Conservation (phyloP, 495 filamentous ascomycete species). For the Parachaetomium inaequale region DNA sequence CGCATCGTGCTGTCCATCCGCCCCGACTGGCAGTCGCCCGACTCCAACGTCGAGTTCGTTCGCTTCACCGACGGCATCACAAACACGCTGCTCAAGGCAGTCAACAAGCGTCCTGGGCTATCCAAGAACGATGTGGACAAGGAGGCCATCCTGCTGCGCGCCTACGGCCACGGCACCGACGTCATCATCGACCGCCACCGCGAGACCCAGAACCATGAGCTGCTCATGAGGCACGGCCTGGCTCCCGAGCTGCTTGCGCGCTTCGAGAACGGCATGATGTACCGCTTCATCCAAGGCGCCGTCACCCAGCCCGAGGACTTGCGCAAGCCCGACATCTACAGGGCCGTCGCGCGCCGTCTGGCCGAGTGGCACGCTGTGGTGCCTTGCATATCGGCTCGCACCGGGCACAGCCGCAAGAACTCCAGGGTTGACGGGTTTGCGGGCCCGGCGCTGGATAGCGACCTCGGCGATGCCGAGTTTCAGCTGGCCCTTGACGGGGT, state of each 20-base stretch:
- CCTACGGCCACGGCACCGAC: constrained; percentile 92
- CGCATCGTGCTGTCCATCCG: constrained; percentile 73
- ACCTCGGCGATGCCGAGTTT: constrained; percentile 32
- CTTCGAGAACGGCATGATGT: constrained; percentile 94
- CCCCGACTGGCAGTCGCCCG: constrained; percentile 74
- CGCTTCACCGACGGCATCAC: constrained; percentile 97
- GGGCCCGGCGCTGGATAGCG: constrained; percentile 14
- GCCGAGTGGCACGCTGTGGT: constrained; percentile 92
- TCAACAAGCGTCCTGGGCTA: constrained; percentile 74
- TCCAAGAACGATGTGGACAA: constrained; percentile 75
- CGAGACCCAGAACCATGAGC: constrained; percentile 60
- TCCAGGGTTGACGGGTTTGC: constrained; percentile 25
- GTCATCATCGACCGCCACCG: constrained; percentile 95
- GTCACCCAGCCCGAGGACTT: constrained; percentile 78
- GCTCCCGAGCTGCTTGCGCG: constrained; percentile 85
- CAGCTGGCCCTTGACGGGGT: constrained; percentile 52
- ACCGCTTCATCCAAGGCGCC: constrained; percentile 79
- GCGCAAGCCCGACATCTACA: constrained; percentile 65
- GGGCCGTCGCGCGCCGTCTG: constrained; percentile 74
- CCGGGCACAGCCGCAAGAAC: constrained; percentile 36
- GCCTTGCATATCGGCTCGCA: constrained; percentile 49
- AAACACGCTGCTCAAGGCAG: constrained; percentile 87
- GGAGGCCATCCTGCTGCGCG: constrained; percentile 85
- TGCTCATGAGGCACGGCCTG: constrained; percentile 73
- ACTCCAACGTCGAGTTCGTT: constrained; percentile 79